Conservation (phyloP, 352 stramenopile genomes). For the Globisporangium iwayamae region DNA sequence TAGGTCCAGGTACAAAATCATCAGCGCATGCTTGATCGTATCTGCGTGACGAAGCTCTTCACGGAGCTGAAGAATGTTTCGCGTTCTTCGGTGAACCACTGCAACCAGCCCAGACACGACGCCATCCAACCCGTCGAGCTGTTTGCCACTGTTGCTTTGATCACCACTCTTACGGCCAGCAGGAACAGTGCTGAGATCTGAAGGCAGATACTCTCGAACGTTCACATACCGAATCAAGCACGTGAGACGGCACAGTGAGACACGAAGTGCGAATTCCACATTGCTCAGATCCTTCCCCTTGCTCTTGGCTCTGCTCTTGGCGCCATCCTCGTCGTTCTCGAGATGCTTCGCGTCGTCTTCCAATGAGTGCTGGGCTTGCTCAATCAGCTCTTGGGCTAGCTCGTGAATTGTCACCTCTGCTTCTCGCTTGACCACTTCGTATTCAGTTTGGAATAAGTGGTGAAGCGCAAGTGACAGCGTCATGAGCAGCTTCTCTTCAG, state of each 20-base stretch:
- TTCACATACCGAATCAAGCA: constrained; percentile 63
- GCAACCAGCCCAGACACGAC: constrained; percentile 30
- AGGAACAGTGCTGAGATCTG: neutral
- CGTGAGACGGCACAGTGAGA: constrained; percentile 51
- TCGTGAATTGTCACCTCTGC: constrained; percentile 73
- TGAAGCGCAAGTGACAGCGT: constrained; percentile 62
- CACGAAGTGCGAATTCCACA: constrained; percentile 64
- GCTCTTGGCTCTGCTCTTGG: constrained; percentile 25
- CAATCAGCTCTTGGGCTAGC: constrained; percentile 61
- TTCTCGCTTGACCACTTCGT: constrained; percentile 78
- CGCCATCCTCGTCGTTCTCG: constrained; percentile 11
- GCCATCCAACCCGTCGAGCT: constrained; percentile 30
- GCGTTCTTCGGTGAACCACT: constrained; percentile 51
- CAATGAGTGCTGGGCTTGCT: constrained; percentile 52
- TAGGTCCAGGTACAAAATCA: constrained; percentile 70
- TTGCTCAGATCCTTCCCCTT: constrained; percentile 57
- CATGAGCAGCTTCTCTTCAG: constrained; percentile 66
- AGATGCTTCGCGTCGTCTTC: constrained; percentile 50
- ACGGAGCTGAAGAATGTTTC: constrained; percentile 40
- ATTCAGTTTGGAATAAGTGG: constrained; percentile 65
- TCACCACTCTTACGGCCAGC: neutral
- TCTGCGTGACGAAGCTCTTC: constrained; percentile 50
- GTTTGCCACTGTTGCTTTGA: neutral
- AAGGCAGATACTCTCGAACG: constrained; percentile 58
- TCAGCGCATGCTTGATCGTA: constrained; percentile 60